Evolutionary conservation across 345 rosid species (phyloP).

Genomic region (Hypericum androsaemum): DNA sequence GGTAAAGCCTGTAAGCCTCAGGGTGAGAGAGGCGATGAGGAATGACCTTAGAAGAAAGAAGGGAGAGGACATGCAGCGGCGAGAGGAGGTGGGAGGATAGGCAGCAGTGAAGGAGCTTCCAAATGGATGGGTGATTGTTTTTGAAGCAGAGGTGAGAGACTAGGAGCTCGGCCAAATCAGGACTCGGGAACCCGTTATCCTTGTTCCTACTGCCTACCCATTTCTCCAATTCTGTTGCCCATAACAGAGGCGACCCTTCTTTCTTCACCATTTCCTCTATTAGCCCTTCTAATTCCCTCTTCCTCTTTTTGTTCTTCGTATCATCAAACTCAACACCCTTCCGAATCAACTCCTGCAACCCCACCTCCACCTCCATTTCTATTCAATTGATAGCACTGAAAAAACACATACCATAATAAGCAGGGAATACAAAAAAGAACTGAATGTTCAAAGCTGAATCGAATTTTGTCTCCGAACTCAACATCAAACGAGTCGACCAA

Average conservation of each 20-base stretch:
- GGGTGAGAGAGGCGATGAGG: constrained; percentile 44
- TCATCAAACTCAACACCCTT: background rate
- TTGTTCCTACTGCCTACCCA: constrained; percentile 17
- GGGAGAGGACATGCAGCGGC: constrained; percentile 41
- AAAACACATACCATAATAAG: no score
- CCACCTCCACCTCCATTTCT: background rate
- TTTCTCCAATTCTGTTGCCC: constrained; percentile 32
- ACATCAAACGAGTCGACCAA: no score
- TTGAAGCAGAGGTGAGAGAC: constrained; percentile 41
- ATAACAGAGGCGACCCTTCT: constrained; percentile 17
- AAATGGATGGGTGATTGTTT: constrained; percentile 33
- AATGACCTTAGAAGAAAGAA: constrained; percentile 45
- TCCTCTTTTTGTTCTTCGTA: background rate
- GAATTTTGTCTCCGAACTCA: no score
- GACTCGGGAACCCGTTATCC: constrained; percentile 30
- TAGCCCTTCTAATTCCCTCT: background rate
- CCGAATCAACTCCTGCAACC: background rate
- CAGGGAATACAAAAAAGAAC: no score
- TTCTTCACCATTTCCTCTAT: constrained; percentile 9
- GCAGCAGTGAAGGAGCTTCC: constrained; percentile 46
- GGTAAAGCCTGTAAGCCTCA: constrained; percentile 42
- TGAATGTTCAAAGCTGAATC: no score
- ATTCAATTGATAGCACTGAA: background rate
- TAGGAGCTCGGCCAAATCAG: constrained; percentile 34
- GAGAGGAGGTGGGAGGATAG: constrained; percentile 34